Evolutionary conservation across 108 stramenopile genomes (phyloP), one percentile per base, ranked within the genome.

Genomic region (Discostella pseudostelligera): DNA sequence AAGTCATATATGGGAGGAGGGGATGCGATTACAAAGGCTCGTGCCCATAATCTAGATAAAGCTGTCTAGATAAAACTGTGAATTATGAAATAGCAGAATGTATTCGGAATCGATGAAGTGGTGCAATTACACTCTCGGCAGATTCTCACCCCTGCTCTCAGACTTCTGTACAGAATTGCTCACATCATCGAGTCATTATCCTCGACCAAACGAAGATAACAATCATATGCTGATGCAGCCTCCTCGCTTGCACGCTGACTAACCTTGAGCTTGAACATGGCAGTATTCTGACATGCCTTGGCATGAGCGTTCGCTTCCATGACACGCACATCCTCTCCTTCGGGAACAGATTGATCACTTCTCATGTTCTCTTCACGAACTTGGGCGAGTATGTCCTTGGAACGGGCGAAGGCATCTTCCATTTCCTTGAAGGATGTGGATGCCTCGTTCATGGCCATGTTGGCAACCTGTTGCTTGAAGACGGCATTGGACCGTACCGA

Each of bases 361-460:
- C 24, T 45, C 11, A 13, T 49, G 19, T 40, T 46, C 1, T 26
- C 39, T 35, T 45, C 17, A 8, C 28, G 26, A 1, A 56, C 19
- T 39, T 53, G 62, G 28, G 59, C 54, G 36, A 59, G 29, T 4
- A 62, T 53, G n/a, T 61, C 60, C 32, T 74, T 74, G 17, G 65
- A 50, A n/a, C n/a, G 21, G 1, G 59, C 49, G 19, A 66, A 67
- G 4, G 73, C 73, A 1, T 64, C 73, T 13, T 74, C 73, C 56
- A 65, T 67, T 19, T 67, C 65, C 45, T 66, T 53, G 65, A 74
- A 74, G 22, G 73, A 59, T 17, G 17, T 56, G 24, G 48, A 56
- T 21, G 73, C 73, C 65, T 74, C 73, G 8, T 66, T 59, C 73
- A 74, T 74, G n/a, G 73, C 73, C 73, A 74, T 74, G 45, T 65